Evolutionary conservation across 176 grass and related monocot species (phyloP), one percentile per base, ranked within the genome.

Genomic region (Bonia amplexicaulis): DNA sequence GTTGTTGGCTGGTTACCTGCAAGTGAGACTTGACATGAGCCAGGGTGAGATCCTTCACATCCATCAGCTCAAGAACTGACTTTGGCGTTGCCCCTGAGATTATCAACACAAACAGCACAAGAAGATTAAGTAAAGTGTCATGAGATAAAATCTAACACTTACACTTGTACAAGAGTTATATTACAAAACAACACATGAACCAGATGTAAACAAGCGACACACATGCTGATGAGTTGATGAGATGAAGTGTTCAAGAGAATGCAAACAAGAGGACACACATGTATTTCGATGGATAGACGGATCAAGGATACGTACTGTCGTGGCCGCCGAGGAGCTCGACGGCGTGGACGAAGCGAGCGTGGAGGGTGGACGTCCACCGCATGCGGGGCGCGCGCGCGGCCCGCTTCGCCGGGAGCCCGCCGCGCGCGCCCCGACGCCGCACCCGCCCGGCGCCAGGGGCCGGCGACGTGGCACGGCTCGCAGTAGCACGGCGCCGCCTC

Each of bases 271-370:
- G 15, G 49, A 12, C 14, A 51, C 48, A 54, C 51, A 53, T 54
- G 17, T 54, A 19, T 54, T 54, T 54, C 6, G 52, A 20, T 55
- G 14, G 49, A 51, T 53, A 6, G 16, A 19, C 19, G 49, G 52
- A 54, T 7, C 52, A 54, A 8, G 52, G 17, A 8, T 57, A 82
- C 92, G 70, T 97, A 97, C 95, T 88, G 42, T 95, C 95, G 57
- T 97, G 95, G 5, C 95, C 95, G 54, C 95, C 95, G 62, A 97
- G 90, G 51, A 95, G 79, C 90, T 97, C 90, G 51, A 97, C 95
- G 72, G 95, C 95, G 74, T 93, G 92, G 74, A 97, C 90, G 82
- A 97, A 97, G 63, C 92, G 95, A 3, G 89, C 63, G 66, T 97
- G 95, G 64, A 97, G 95, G 1, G 92, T 90, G 23, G 92, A 91